Evolutionary conservation across 2,329 filamentous ascomycete species (phyloP).

Genomic region (Mycogone perniciosa): DNA sequence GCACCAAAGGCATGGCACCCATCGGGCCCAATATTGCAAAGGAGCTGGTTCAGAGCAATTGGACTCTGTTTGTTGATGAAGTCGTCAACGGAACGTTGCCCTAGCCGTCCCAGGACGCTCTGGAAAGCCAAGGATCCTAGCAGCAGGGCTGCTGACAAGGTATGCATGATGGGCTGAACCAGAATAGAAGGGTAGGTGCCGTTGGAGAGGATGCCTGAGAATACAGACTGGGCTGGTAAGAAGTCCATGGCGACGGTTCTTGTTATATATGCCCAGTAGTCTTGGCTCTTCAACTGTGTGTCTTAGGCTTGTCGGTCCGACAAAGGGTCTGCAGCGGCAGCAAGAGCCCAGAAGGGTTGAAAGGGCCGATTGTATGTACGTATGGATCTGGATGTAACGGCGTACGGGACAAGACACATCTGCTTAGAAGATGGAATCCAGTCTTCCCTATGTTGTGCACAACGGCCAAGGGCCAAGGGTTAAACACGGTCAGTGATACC

Average conservation of each 20-base stretch:
- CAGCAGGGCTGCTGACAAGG: conserved; percentile 43
- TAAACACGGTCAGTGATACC: no score
- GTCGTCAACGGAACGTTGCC: conserved; percentile 41
- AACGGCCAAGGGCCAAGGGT: no score
- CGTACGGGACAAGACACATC: no score
- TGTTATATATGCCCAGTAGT: neutral
- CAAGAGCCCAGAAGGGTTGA: no score
- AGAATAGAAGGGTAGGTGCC: conserved; percentile 19
- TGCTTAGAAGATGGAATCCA: no score
- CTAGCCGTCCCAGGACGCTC: conserved; percentile 42
- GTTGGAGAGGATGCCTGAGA: conserved; percentile 24
- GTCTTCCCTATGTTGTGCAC: no score
- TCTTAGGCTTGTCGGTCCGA: conserved; percentile 3
- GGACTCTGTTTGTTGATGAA: conserved; percentile 48
- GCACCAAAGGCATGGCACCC: conserved; percentile 46
- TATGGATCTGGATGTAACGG: no score
- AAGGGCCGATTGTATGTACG: no score
- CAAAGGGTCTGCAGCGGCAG: conserved; percentile 8
- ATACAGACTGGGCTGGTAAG: conserved; percentile 13
- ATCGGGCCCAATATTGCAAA: conserved; percentile 53
- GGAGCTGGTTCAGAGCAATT: conserved; percentile 44
- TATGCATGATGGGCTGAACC: conserved; percentile 42
- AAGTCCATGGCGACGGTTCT: conserved; percentile 11
- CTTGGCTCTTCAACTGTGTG: neutral
- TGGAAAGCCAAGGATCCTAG: conserved; percentile 47